Percentiles rank a stretch among this genome's conserved stretches.
Evolutionary conservation across 1,284 basidiomycete genomes (phyloP).

Genomic region (Singerocomus inundabilis): DNA sequence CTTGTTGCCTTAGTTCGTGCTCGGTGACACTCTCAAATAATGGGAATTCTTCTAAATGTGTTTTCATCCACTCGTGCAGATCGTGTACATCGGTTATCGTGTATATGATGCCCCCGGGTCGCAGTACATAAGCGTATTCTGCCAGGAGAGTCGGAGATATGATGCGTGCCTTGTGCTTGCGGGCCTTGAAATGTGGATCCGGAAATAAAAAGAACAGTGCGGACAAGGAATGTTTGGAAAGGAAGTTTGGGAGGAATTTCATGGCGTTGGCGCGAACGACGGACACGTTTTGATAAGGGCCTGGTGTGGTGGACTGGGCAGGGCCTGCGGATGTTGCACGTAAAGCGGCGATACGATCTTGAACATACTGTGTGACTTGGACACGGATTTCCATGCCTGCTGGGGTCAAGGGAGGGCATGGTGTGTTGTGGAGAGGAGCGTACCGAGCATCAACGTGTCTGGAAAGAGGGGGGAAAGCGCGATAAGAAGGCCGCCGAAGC

Average conservation of each 20-base stretch:
- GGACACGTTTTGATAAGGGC: constrained; percentile 87
- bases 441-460: constrained; percentile 91
- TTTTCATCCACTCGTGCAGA: constrained; percentile 94
- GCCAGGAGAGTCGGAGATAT: constrained; percentile 94
- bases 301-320: constrained; percentile 20
- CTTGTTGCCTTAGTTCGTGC: constrained; percentile 68
- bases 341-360: constrained; percentile 89
- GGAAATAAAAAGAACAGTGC: constrained; percentile 99
- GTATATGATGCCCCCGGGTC: constrained; percentile 92
- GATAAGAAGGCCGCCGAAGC: constrained; percentile 94
- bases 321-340: constrained; percentile 52
- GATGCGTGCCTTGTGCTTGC: constrained; percentile 98
- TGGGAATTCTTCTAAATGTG: constrained; percentile 83
- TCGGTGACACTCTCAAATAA: constrained; percentile 83
- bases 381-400: constrained; percentile 96
- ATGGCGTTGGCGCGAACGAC: constrained; percentile 96
- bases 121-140: constrained; percentile 91
- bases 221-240: constrained; percentile 84
- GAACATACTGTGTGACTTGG: constrained; percentile 95
- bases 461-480: constrained; percentile 90
- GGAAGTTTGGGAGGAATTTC: constrained; percentile 99
- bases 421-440: constrained; percentile 30
- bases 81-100: constrained; percentile 98
- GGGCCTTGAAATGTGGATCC: constrained; percentile 97
- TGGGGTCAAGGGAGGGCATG: neutral